phyloP scores from a whole-genome alignment of 2,329 filamentous ascomycete genomes.

The Setomelanomma holmii region DNA sequence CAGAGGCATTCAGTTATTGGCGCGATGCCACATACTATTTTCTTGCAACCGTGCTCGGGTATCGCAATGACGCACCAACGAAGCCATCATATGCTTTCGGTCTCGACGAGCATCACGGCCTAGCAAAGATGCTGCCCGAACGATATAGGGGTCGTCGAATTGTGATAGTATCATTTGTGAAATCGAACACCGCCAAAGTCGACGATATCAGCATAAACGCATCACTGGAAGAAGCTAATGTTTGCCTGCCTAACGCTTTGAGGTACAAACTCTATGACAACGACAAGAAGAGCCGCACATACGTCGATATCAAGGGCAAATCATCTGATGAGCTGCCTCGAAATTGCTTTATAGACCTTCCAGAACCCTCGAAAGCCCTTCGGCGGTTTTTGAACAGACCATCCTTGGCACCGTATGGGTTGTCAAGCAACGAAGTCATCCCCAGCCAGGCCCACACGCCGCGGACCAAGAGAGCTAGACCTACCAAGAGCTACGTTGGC shows the following conservation, averaged over 20 bases:
- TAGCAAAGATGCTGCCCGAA: slow-evolving; percentile 8
- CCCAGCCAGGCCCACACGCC: too few species aligned
- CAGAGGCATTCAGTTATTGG: slow-evolving; percentile 55
- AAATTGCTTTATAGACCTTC: slow-evolving; percentile 54
- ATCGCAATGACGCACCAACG: background rate
- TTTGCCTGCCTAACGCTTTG: slow-evolving; percentile 59
- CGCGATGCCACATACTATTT: slow-evolving; percentile 57
- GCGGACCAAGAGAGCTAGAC: too few species aligned
- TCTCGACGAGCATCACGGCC: slow-evolving; percentile 18
- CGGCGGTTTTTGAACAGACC: slow-evolving; percentile 53
- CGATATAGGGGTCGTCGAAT: slow-evolving; percentile 28
- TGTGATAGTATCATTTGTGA: slow-evolving; percentile 45
- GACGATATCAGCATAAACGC: slow-evolving; percentile 34
- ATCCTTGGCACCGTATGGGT: slow-evolving; percentile 27
- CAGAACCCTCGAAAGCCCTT: slow-evolving; percentile 39
- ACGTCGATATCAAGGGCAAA: background rate
- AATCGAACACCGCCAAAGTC: slow-evolving; percentile 49
- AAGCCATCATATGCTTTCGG: slow-evolving; percentile 3
- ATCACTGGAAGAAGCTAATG: slow-evolving; percentile 33
- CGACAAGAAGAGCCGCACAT: slow-evolving; percentile 20
- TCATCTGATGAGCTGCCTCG: slow-evolving; percentile 22
- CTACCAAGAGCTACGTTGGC: too few species aligned
- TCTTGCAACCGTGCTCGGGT: slow-evolving; percentile 49
- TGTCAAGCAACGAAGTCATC: slow-evolving; percentile 60
- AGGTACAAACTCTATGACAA: slow-evolving; percentile 44